Percentiles rank a stretch among this genome's conserved stretches.
These are phyloP conservation scores for Ambrosiella beaveri DNA, from an alignment of 2,329 filamentous ascomycete genomes.

Conservation along the genomic window DNA sequence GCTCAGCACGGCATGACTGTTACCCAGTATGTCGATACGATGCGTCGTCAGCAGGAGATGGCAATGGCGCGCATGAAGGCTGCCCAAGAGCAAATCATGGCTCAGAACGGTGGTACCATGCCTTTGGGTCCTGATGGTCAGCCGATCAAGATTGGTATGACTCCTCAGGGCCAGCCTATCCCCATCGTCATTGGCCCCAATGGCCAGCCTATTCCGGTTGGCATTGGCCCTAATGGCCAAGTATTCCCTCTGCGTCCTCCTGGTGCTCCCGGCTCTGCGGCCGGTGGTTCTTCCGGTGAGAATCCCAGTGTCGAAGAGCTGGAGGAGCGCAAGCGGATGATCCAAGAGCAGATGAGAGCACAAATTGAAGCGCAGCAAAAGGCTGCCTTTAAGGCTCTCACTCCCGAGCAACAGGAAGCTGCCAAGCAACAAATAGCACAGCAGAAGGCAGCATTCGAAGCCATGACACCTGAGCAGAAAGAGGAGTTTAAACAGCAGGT, in stretches of 20 bases:
- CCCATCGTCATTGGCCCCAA: slow-evolving; percentile 8
- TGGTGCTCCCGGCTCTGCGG: neutral
- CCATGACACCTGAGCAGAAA: slow-evolving; percentile 2
- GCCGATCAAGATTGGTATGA: slow-evolving; percentile 9
- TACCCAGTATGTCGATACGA: slow-evolving; percentile 61
- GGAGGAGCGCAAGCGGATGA: slow-evolving; percentile 3
- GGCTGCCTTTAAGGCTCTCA: neutral
- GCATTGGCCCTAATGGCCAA: slow-evolving; percentile 11
- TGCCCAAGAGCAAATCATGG: slow-evolving; percentile 9
- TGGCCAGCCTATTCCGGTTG: slow-evolving; percentile 11
- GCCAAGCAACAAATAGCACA: slow-evolving; percentile 18
- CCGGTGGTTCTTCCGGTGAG: neutral
- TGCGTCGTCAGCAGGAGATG: slow-evolving; percentile 40
- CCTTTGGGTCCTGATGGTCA: slow-evolving; percentile 2
- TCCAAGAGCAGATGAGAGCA: slow-evolving; percentile 1
- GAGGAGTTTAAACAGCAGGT: slow-evolving; percentile 1
- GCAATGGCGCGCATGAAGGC: slow-evolving; percentile 23
- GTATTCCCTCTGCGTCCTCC: slow-evolving; percentile 4
- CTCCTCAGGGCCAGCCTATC: slow-evolving; percentile 7
- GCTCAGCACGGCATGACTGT: slow-evolving; percentile 70
- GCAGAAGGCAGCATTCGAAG: slow-evolving; percentile 1
- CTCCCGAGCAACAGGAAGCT: slow-evolving; percentile 24
- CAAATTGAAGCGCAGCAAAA: neutral
- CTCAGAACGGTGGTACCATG: neutral
- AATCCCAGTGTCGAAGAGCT: neutral